Conservation (phyloP, 352 stramenopile genomes). For the Thraustotheca clavata region DNA sequence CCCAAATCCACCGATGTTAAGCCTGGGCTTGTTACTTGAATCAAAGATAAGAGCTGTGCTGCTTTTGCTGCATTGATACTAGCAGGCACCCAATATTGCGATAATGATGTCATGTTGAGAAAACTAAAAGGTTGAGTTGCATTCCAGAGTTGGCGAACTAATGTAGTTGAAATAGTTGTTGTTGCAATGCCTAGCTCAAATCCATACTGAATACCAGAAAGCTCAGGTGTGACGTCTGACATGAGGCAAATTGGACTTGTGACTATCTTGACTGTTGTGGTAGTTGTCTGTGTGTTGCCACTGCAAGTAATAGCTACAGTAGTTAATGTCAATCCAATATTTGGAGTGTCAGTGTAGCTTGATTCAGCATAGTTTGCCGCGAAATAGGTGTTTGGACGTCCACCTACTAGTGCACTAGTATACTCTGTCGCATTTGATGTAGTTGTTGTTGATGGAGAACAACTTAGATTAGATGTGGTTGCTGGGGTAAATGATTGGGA, state of each 20-base stretch:
- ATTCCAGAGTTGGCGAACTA: constrained; percentile 7
- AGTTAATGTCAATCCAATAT: neutral
- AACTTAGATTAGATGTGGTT: neutral
- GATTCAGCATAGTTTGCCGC: neutral
- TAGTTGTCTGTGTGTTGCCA: neutral
- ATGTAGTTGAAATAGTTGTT: neutral
- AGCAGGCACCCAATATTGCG: neutral
- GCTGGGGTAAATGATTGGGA: neutral
- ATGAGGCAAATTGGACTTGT: constrained; percentile 5
- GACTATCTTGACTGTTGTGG: neutral
- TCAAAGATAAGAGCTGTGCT: neutral
- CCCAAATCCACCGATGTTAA: neutral
- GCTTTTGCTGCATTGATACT: neutral
- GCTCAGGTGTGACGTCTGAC: neutral
- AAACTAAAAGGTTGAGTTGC: neutral
- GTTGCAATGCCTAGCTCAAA: constrained; percentile 3
- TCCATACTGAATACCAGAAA: neutral
- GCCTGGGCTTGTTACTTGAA: neutral
- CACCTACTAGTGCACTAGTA: neutral
- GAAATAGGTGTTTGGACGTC: constrained; percentile 12
- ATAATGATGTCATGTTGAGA: constrained; percentile 1
- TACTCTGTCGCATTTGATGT: constrained; percentile 13
- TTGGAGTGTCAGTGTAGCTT: neutral
- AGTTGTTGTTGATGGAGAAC: neutral
- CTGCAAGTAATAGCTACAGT: constrained; percentile 1